phyloP scores from a whole-genome alignment of 257 asterid species.

The Plantago elongata region DNA sequence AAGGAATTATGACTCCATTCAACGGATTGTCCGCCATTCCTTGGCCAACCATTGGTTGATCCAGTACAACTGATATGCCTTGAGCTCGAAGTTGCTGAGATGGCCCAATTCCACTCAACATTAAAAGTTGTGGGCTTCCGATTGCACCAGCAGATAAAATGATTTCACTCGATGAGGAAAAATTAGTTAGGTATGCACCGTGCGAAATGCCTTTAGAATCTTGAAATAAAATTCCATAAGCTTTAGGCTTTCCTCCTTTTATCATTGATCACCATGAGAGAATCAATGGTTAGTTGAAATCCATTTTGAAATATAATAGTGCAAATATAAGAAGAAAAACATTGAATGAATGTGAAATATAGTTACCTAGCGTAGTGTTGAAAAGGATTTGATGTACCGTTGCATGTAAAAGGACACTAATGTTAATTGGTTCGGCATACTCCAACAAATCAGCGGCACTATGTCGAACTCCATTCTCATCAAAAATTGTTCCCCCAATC shows the following conservation, averaged over 20 bases:
- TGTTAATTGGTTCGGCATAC: slow-evolving; percentile 46
- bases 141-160: slow-evolving; percentile 70
- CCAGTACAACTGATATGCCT: slow-evolving; percentile 17
- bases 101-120: slow-evolving; percentile 70
- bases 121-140: slow-evolving; percentile 78
- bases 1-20: slow-evolving; percentile 53
- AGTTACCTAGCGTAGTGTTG: slow-evolving; percentile 31
- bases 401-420: slow-evolving; percentile 49
- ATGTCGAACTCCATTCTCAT: slow-evolving; percentile 53
- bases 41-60: slow-evolving; percentile 67
- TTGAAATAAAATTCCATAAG: slow-evolving; percentile 44
- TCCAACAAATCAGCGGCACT: slow-evolving; percentile 73
- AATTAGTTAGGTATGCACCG: slow-evolving; percentile 36
- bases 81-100: slow-evolving; percentile 26
- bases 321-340: too few species aligned
- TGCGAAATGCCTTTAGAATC: slow-evolving; percentile 46
- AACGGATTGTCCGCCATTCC: slow-evolving; percentile 83
- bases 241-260: slow-evolving; percentile 38
- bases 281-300: too few species aligned
- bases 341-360: too few species aligned
- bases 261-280: too few species aligned
- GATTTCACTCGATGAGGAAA: slow-evolving; percentile 35
- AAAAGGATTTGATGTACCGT: slow-evolving; percentile 47
- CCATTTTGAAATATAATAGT: too few species aligned
- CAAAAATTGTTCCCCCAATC: slow-evolving; percentile 63